These are phyloP conservation scores for Candida easanensis DNA, from an alignment of 805 yeast genomes.

Conservation along the genomic window DNA sequence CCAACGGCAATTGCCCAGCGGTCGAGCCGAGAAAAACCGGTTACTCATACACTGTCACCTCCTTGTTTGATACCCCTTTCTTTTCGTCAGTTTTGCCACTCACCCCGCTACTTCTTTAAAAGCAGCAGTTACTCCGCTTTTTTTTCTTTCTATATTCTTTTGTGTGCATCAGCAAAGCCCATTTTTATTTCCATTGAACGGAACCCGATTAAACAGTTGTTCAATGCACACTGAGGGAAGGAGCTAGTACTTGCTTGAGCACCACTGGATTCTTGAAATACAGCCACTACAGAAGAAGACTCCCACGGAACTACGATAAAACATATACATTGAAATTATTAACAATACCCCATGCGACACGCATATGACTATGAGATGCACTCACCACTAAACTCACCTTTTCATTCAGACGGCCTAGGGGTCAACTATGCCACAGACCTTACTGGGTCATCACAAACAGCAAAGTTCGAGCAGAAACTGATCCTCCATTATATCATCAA, in stretches of 20 bases:
- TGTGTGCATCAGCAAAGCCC: neutral
- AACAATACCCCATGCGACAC: slow-evolving; percentile 7
- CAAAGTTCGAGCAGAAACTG: slow-evolving; percentile 12
- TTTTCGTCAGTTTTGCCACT: neutral
- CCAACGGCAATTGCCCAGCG: neutral
- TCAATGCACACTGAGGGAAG: neutral
- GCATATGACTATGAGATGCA: slow-evolving; percentile 16
- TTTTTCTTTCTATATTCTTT: neutral
- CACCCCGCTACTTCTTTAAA: neutral
- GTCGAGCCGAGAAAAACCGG: neutral
- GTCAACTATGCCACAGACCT: slow-evolving; percentile 14
- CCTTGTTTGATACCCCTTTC: neutral
- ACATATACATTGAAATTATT: no score
- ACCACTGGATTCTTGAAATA: neutral
- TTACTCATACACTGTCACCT: neutral
- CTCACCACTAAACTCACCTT: slow-evolving; percentile 19
- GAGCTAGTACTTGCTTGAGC: neutral
- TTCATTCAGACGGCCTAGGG: slow-evolving; percentile 11
- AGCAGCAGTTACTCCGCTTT: neutral
- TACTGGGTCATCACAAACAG: neutral
- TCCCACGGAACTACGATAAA: slow-evolving; percentile 1
- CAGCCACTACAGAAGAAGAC: neutral
- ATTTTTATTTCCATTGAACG: slow-evolving; percentile 3
- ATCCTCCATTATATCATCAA: slow-evolving; percentile 12
- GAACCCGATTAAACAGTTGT: neutral